A percentile compares a stretch with the other conserved stretches of the same genome.
phyloP scores from a whole-genome alignment of 1,284 basidiomycete genomes.

The Marasmius fiardii region DNA sequence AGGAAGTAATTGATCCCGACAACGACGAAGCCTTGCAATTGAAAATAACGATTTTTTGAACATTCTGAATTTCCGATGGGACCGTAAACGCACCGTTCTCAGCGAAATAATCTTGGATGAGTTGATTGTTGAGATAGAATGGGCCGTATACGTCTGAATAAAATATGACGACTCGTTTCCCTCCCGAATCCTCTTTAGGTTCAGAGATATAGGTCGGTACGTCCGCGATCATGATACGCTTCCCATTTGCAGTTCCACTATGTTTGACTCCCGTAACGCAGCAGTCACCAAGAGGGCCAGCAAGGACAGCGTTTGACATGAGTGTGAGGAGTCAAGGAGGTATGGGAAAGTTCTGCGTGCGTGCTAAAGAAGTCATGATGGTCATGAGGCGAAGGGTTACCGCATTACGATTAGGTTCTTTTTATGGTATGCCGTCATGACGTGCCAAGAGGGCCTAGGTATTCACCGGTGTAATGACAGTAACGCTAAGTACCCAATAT shows the following conservation, averaged over 20 bases:
- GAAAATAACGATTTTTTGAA: too few relatives aligned
- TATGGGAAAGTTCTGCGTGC: too few relatives aligned
- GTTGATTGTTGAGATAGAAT: slow-evolving; percentile 44
- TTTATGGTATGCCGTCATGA: too few relatives aligned
- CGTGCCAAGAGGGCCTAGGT: too few relatives aligned
- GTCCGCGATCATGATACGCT: slow-evolving; percentile 38
- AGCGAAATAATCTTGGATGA: slow-evolving; percentile 52
- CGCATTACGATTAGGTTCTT: too few relatives aligned
- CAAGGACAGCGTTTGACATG: slow-evolving; percentile 26
- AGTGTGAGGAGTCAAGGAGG: neutral
- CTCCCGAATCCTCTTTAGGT: slow-evolving; percentile 27
- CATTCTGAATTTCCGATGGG: too few relatives aligned
- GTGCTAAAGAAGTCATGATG: too few relatives aligned
- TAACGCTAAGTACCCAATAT: too few relatives aligned
- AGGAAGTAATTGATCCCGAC: slow-evolving; percentile 14
- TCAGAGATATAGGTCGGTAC: slow-evolving; percentile 50
- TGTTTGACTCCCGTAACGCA: slow-evolving; percentile 42
- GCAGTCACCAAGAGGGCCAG: slow-evolving; percentile 43
- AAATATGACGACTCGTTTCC: slow-evolving; percentile 44
- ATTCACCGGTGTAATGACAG: too few relatives aligned
- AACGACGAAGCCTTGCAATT: slow-evolving; percentile 12
- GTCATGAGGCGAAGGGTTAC: too few relatives aligned
- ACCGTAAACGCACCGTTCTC: slow-evolving; percentile 33
- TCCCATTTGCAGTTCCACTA: slow-evolving; percentile 42
- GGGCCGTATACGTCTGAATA: slow-evolving; percentile 47